These are phyloP conservation scores for Chaetomium cochliodes DNA, from an alignment of 495 filamentous ascomycete species.

Conservation along the genomic window DNA sequence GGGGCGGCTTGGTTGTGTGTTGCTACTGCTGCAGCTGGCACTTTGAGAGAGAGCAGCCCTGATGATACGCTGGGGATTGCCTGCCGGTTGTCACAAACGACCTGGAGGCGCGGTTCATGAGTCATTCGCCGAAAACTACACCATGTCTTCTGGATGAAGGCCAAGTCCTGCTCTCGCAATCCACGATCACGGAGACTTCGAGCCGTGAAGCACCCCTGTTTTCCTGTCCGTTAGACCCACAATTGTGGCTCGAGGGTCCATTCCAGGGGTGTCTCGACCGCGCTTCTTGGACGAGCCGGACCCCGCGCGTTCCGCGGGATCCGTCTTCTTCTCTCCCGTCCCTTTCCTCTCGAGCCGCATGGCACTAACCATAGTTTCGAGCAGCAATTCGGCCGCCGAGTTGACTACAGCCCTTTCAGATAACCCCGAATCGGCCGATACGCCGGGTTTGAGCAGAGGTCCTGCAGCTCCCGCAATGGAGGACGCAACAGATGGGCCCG, in stretches of 20 bases:
- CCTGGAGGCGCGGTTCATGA: background rate
- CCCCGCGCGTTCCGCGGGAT: conserved; percentile 19
- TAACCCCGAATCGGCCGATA: background rate
- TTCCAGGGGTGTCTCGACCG: too few species aligned
- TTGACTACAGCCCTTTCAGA: background rate
- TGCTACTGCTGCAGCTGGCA: too few species aligned
- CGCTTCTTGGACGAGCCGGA: background rate
- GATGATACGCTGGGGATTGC: too few species aligned
- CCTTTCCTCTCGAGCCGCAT: background rate
- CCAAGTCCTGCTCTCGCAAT: too few species aligned
- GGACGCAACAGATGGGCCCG: background rate
- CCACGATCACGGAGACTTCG: too few species aligned
- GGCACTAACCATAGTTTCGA: background rate
- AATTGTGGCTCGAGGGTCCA: background rate
- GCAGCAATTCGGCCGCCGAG: background rate
- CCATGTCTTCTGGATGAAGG: background rate
- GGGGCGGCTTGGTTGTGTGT: too few species aligned
- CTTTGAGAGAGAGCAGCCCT: too few species aligned
- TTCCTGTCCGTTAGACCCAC: background rate
- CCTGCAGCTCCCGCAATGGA: conserved; percentile 3
- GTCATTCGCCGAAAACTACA: background rate
- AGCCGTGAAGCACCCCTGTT: too few species aligned
- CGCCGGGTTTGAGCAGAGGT: background rate
- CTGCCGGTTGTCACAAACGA: too few species aligned
- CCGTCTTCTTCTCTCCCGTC: background rate